Evolutionary conservation across 768 basidiomycete species (phyloP).

Genomic region (Termitomyces sp.): DNA sequence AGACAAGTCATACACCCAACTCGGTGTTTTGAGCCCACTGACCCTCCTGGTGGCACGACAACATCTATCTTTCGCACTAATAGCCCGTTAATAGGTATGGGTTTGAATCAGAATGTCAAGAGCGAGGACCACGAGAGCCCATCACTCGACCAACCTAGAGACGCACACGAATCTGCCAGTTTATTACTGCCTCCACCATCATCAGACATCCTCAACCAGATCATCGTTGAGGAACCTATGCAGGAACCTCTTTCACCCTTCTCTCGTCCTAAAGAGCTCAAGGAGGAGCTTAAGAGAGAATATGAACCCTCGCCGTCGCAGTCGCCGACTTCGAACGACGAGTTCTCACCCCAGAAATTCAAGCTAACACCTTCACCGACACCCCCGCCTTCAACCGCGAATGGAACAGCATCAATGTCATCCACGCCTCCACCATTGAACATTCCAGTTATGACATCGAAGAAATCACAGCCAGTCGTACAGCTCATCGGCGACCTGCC

Average conservation of each 20-base stretch:
- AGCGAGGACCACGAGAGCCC: conserved; percentile 17
- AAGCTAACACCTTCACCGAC: conserved; percentile 32
- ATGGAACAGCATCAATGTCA: conserved; percentile 33
- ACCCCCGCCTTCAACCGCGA: conserved; percentile 27
- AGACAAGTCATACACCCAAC: not conserved
- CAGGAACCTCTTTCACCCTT: conserved; percentile 23
- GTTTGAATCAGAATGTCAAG: conserved; percentile 8
- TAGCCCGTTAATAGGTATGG: conserved; percentile 9
- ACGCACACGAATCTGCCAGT: conserved; percentile 10
- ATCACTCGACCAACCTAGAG: conserved; percentile 14
- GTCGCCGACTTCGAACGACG: conserved; percentile 33
- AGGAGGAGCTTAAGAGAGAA: conserved; percentile 28
- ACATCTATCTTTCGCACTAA: not conserved
- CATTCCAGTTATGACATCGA: conserved; percentile 20
- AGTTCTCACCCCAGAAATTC: conserved; percentile 28
- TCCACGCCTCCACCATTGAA: conserved; percentile 36
- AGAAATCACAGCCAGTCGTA: conserved; percentile 36
- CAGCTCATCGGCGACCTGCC: conserved; percentile 85
- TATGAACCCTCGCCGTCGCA: conserved; percentile 28
- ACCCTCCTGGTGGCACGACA: conserved; percentile 5
- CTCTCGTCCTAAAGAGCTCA: conserved; percentile 26
- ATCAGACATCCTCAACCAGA: conserved; percentile 17
- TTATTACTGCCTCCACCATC: conserved; percentile 20
- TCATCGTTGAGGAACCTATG: conserved; percentile 19
- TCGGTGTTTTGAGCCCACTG: conserved; percentile 1